Conservation (phyloP, 495 filamentous ascomycete species). For the Podospora bellae-mahoneyi region DNA sequence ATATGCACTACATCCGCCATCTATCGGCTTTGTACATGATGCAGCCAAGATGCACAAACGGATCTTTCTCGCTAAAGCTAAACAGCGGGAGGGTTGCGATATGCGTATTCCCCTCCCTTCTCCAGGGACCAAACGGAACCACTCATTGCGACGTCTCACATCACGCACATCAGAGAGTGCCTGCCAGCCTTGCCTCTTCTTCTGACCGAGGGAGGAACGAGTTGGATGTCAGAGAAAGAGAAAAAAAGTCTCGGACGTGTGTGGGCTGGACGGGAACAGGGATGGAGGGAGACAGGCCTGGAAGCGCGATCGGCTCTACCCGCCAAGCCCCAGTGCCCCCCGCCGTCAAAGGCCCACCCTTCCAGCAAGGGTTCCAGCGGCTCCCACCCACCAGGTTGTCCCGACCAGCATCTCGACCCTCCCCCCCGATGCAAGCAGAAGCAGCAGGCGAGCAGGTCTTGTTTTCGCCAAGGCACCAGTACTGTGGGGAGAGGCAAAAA, state of each 20-base stretch:
- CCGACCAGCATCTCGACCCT: slow-evolving; percentile 4
- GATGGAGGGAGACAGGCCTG: too few species aligned
- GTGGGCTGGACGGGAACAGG: background rate
- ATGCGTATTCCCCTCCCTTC: background rate
- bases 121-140: background rate
- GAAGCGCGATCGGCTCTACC: slow-evolving; percentile 2
- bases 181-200: background rate
- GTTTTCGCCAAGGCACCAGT: slow-evolving; percentile 12
- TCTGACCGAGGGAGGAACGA: background rate
- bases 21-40: background rate
- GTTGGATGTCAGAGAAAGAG: background rate
- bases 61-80: background rate
- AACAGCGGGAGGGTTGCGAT: background rate
- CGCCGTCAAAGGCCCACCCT: background rate
- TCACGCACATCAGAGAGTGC: background rate
- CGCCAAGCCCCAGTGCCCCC: slow-evolving; percentile 2
- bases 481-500: background rate
- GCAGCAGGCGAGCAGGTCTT: background rate
- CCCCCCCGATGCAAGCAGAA: background rate
- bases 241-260: background rate
- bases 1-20: background rate
- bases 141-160: background rate
- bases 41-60: background rate
- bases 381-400: slow-evolving; percentile 6
- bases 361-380: background rate